phyloP scores from a whole-genome alignment of 2,329 filamentous ascomycete genomes.

The Celoporthe dispersa region DNA sequence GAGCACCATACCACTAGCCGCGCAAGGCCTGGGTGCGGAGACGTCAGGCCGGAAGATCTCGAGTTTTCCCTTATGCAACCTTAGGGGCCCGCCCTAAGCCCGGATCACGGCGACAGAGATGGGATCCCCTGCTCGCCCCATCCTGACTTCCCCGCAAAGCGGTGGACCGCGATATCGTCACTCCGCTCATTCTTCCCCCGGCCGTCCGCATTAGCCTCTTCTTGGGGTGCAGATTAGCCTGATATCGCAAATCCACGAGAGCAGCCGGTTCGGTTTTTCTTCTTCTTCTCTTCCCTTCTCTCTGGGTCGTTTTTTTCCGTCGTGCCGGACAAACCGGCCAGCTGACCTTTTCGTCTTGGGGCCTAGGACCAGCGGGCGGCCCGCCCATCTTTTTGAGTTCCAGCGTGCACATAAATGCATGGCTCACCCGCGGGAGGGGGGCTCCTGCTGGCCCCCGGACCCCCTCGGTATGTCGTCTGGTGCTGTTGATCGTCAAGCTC shows the following conservation, averaged over 20 bases:
- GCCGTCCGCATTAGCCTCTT: neutral
- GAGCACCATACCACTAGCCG: neutral
- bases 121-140: neutral
- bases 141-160: conserved; percentile 1
- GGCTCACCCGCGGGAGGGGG: neutral
- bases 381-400: neutral
- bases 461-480: neutral
- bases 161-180: conserved; percentile 2
- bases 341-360: neutral
- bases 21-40: neutral
- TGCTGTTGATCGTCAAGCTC: conserved; percentile 12
- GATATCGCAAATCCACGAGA: conserved; percentile 8
- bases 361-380: neutral
- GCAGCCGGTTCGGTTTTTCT: neutral
- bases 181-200: neutral
- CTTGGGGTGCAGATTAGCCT: conserved; percentile 9
- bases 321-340: neutral
- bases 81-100: neutral
- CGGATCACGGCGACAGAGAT: neutral
- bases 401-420: conserved; percentile 4
- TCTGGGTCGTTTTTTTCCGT: conserved; percentile 2
- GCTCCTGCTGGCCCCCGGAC: neutral
- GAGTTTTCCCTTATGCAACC: neutral
- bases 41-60: neutral
- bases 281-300: neutral